Conservation (phyloP, 148 eudicot species). For the Arbutus unedo region DNA sequence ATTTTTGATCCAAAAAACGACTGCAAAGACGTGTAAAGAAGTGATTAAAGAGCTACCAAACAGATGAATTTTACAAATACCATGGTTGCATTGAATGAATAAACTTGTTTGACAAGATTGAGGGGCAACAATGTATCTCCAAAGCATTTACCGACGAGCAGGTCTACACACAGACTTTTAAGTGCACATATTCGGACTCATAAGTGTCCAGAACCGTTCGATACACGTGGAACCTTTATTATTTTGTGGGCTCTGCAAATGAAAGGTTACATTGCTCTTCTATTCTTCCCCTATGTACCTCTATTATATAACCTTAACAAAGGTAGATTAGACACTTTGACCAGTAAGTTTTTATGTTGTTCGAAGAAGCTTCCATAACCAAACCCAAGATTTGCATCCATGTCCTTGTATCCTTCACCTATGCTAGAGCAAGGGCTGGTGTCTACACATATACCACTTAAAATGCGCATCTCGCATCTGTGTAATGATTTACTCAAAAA, state of each 20-base stretch:
- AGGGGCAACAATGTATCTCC: not conserved
- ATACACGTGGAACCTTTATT: too few relatives aligned
- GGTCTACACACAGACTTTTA: too few relatives aligned
- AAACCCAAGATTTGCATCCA: not conserved
- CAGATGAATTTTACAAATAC: not conserved
- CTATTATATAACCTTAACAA: not conserved
- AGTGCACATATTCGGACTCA: too few relatives aligned
- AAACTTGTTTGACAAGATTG: not conserved
- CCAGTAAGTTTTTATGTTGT: not conserved
- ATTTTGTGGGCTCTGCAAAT: not conserved
- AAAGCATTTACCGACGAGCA: not conserved
- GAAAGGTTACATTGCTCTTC: not conserved
- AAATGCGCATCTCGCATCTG: not conserved
- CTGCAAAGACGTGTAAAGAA: conserved; percentile 15
- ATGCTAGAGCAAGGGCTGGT: not conserved
- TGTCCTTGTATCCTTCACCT: not conserved
- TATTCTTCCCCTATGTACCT: not conserved
- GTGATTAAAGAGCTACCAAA: not conserved
- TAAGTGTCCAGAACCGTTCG: not conserved
- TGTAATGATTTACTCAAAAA: too few relatives aligned
- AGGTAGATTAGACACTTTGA: not conserved
- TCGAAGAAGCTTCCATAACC: not conserved
- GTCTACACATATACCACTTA: not conserved
- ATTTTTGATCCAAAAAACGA: conserved; percentile 17
- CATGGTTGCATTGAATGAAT: not conserved